Base-by-base conservation (phyloP, 73 alveolate genomes). In the Paramecium tetraurelia region DNA sequence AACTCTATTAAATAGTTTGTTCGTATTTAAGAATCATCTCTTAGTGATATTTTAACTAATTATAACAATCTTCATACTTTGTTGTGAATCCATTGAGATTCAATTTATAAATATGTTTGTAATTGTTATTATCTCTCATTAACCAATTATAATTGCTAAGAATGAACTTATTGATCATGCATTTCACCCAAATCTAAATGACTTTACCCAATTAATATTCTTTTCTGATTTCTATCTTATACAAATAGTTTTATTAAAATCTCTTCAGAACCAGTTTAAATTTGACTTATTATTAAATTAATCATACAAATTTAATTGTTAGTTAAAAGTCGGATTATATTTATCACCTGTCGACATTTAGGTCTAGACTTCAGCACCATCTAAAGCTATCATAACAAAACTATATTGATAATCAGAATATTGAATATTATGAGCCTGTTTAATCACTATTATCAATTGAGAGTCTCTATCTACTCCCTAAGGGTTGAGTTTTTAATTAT, bases 391-490 rank as follows among this genome's bases (percentile, higher is more conserved):
- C 1, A 16, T 21, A 0, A 80, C 90, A 80, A 43, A 80, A 24
- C 76, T 80, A 24, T 48, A 14, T 27, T 41, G 10, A 80, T 43
- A 80, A 20, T 80, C 90, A 80, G 70, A 44, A 24, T 22, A 80
- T 80, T 44, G 53, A 24, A 80, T 44, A 21, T 48, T 24, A 10
- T 22, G 33, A 24, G 90, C 90, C n/a, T 21, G 7, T 8, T 24
- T 27, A n/a, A 80, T 35, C 12, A 46, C 70, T 5, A 80, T 41
- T 9, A 24, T 44, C 20, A 80, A 80, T 80, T 80, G 16, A 10
- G 90, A 80, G 57, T 80, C 90, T 41, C 72, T 80, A 80, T 80
- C 90, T 18, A 80, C 90, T 21, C 90, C 90, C 10, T 22, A 44
- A 4, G 70, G 31, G 14, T 80, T 80, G 10, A 80, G 38, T 44